Conservation (phyloP, 176 grass and related monocot genomes). For the Panicum miliaceum region DNA sequence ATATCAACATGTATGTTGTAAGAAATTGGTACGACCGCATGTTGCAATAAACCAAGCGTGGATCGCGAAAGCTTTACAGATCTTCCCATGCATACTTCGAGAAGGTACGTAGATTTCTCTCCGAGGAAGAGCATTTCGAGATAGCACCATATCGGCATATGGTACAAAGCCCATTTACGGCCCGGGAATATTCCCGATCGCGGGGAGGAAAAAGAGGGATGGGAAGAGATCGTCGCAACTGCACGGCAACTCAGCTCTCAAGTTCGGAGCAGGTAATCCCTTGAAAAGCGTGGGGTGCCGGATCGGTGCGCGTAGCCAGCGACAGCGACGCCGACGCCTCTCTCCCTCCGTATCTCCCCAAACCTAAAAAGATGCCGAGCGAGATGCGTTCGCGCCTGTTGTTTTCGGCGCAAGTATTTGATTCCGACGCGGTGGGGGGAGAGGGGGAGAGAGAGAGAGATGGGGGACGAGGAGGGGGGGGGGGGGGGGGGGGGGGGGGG, state of each 20-base stretch:
- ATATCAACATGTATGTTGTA: background rate
- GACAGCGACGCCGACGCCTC: constrained; percentile 11
- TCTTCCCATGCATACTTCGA: background rate
- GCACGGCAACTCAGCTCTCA: background rate
- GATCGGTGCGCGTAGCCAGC: background rate
- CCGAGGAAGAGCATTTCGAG: background rate
- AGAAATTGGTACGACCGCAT: background rate
- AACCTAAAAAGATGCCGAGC: background rate
- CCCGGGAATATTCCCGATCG: constrained; percentile 5
- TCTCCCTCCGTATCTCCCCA: background rate
- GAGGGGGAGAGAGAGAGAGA: too few species aligned
- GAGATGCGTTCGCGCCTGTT: background rate
- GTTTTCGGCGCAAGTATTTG: constrained; percentile 18
- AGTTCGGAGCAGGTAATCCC: background rate
- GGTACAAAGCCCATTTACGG: background rate
- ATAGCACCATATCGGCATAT: background rate
- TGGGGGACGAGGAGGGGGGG: rapidly evolving
- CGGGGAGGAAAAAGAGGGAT: background rate
- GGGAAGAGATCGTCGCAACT: background rate
- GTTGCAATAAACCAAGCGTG: background rate
- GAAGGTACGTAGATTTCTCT: background rate
- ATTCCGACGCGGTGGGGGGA: constrained; percentile 20
- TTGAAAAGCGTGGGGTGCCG: background rate
- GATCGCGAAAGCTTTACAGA: background rate
- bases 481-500: rapidly evolving